A percentile compares a stretch with the other conserved stretches of the same genome.
phyloP scores from a whole-genome alignment of 1,284 basidiomycete species.

The Fomitopsis betulina region DNA sequence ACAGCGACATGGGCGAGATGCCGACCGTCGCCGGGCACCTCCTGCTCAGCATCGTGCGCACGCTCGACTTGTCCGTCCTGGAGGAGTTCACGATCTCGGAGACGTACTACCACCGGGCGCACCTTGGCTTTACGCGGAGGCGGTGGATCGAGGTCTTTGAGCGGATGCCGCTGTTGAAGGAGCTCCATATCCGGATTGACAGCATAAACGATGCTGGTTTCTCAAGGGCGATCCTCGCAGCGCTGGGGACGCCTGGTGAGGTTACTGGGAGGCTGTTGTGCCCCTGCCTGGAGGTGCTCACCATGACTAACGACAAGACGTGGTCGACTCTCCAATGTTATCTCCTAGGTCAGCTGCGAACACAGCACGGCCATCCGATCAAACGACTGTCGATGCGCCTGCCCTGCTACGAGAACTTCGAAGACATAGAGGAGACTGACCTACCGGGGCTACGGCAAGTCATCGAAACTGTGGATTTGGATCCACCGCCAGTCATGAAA shows the following conservation, averaged over 20 bases:
- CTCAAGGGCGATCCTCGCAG: constrained; percentile 24
- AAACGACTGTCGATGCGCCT: constrained; percentile 24
- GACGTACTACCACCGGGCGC: constrained; percentile 20
- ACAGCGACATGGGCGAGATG: constrained; percentile 26
- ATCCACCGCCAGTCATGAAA: constrained; percentile 19
- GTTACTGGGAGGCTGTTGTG: constrained; percentile 20
- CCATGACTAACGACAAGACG: constrained; percentile 25
- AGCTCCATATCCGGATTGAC: constrained; percentile 24
- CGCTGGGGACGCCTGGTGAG: constrained; percentile 18
- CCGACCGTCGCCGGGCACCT: constrained; percentile 22
- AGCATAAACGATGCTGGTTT: constrained; percentile 25
- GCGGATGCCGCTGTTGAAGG: constrained; percentile 23
- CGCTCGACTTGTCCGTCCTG: constrained; percentile 22
- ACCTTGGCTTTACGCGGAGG: constrained; percentile 22
- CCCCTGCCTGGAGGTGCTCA: constrained; percentile 22
- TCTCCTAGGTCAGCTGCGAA: constrained; percentile 21
- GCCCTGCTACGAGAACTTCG: constrained; percentile 27
- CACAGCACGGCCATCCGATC: constrained; percentile 19
- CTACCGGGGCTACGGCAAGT: constrained; percentile 21
- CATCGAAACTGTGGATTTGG: constrained; percentile 25
- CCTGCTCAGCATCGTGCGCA: constrained; percentile 20
- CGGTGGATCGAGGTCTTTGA: constrained; percentile 24
- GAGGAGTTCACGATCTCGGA: constrained; percentile 28
- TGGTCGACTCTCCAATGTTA: constrained; percentile 29
- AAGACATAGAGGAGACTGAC: constrained; percentile 27